Base-by-base conservation (phyloP, 257 asterid species). In the Fraxinus excelsior region DNA sequence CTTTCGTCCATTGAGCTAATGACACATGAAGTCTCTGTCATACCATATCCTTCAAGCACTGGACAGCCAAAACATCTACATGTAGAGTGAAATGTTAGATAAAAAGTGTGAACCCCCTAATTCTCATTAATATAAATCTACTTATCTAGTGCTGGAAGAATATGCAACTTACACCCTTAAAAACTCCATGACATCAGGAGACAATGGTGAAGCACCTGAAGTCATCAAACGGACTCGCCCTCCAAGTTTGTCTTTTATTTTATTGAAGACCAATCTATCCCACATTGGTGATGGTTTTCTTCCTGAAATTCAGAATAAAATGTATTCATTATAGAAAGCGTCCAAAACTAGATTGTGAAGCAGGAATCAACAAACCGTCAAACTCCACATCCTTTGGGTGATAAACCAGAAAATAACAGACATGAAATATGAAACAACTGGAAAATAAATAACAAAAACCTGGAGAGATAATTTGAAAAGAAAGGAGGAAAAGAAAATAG, bases 121-220 rank as follows among this genome's bases (percentile, higher is more conserved):
- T 42, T 60, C 68, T 71, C 38, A 35, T 72, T 62, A 51, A 19
- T 31, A 71, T 44, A 31, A 67, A 62, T 10, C n/a, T 49, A 53
- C 19, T 71, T 37, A 70, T 13, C 8, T 2, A 34, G 56, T 0
- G 28, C 7, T 1, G 5, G 51, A 78, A 70, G 51, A 78, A 71
- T 64, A 49, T 35, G 70, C 32, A 77, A 88, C 99, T 90, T 89
- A 95, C 99, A 92, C 97, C 87, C 90, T 88, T 80, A 95, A 82
- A 81, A 95, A 95, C 84, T 95, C 99, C 97, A 95, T 81, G 77
- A 92, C 93, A 66, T 95, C 98, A 75, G 99, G 96, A 73, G 99
- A 95, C 90, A 95, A 81, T 37, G 99, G 98, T 35, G 99, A 95
- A 82, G 99, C 99, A 84, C 99, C 99, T 44, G 98, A 91, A 82